phyloP scores from a whole-genome alignment of 495 filamentous ascomycete species.

The Trichoderma gamsii region DNA sequence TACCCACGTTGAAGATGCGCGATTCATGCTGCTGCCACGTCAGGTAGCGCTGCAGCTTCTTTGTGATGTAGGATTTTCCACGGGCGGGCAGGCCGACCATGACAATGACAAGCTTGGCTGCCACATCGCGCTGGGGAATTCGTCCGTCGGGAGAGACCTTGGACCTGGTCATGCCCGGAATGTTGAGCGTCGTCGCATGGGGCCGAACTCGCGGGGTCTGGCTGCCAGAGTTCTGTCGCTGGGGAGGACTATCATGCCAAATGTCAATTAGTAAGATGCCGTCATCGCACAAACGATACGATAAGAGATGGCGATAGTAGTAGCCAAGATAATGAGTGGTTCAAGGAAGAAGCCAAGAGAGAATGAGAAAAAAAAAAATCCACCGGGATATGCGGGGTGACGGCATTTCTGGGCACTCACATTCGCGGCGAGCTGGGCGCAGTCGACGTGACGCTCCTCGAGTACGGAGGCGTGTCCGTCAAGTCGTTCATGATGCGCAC shows the following conservation, averaged over 20 bases:
- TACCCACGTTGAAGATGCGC: slow-evolving; percentile 93
- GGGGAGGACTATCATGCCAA: slow-evolving; percentile 38
- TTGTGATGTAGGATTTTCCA: slow-evolving; percentile 97
- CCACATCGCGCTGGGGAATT: slow-evolving; percentile 87
- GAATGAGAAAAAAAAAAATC: not conserved
- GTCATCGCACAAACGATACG: no score
- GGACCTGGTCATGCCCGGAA: slow-evolving; percentile 82
- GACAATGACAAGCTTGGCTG: slow-evolving; percentile 91
- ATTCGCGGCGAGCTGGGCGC: slow-evolving; percentile 49
- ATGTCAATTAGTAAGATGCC: not conserved
- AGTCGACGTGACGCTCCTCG: slow-evolving; percentile 46
- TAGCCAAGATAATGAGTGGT: no score
- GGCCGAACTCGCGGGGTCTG: slow-evolving; percentile 57
- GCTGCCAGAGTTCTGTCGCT: slow-evolving; percentile 55
- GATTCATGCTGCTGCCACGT: slow-evolving; percentile 97
- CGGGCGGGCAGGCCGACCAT: slow-evolving; percentile 96
- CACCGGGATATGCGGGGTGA: slow-evolving; percentile 7
- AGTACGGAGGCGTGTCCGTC: slow-evolving; percentile 40
- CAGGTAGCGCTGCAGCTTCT: slow-evolving; percentile 90
- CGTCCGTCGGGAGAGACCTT: slow-evolving; percentile 90
- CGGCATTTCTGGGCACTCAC: slow-evolving; percentile 32
- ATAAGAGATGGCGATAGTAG: no score
- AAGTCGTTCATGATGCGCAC: slow-evolving; percentile 15
- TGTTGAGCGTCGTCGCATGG: slow-evolving; percentile 79
- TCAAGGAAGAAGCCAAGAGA: not conserved